A percentile compares a stretch with the other conserved stretches of the same genome.
Conservation (phyloP, 1,284 basidiomycete species). For the Moesziomyces parantarcticus region DNA sequence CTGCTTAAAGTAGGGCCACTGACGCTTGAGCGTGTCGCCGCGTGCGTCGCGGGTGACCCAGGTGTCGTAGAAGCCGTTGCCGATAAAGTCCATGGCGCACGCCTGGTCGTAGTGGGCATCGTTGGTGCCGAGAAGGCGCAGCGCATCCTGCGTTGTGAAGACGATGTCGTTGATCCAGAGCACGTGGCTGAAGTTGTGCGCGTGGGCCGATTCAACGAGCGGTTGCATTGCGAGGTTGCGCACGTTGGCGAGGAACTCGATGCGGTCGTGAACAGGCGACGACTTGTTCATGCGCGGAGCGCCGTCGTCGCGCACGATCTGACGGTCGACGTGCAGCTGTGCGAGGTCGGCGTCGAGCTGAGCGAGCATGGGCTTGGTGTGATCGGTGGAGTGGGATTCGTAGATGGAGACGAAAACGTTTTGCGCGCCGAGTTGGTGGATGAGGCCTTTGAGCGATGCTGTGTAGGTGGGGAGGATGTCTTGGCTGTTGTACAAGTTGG, state of each 20-base stretch:
- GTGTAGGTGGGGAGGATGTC: conserved; percentile 51
- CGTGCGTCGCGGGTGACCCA: conserved; percentile 53
- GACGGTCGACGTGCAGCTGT: conserved; percentile 38
- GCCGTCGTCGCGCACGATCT: conserved; percentile 45
- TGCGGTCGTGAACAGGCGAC: conserved; percentile 30
- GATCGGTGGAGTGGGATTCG: conserved; percentile 73
- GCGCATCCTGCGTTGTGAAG: conserved; percentile 36
- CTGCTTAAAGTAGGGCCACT: conserved; percentile 73
- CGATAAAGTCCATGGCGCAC: conserved; percentile 73
- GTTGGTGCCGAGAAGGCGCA: conserved; percentile 72
- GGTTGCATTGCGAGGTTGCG: conserved; percentile 58
- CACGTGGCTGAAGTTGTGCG: conserved; percentile 41
- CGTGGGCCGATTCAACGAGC: conserved; percentile 5
- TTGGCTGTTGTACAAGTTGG: conserved; percentile 59
- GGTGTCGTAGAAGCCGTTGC: conserved; percentile 72
- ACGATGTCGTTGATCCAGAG: conserved; percentile 60
- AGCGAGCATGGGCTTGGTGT: conserved; percentile 69
- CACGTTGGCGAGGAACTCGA: conserved; percentile 49
- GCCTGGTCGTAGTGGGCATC: conserved; percentile 73
- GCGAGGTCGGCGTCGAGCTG: conserved; percentile 68
- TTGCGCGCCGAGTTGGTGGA: conserved; percentile 69
- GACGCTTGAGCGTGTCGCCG: conserved; percentile 69
- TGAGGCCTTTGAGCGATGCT: conserved; percentile 33
- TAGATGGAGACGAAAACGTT: conserved; percentile 74
- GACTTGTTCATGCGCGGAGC: conserved; percentile 38